Conservation (phyloP, 371 early-diverging fungal genomes). For the Umbelopsis sp. region DNA sequence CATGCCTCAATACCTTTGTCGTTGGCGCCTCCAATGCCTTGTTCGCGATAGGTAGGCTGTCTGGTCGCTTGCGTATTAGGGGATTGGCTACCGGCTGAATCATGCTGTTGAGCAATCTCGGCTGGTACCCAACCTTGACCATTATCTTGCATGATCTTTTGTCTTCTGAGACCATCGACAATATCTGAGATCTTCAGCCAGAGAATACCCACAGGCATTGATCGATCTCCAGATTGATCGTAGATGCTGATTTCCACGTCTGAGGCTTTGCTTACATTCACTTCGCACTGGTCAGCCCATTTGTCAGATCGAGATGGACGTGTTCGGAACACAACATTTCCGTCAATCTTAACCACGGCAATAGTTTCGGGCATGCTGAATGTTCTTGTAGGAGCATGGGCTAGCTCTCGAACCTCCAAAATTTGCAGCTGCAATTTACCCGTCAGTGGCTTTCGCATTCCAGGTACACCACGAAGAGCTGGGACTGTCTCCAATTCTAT, state of each 20-base stretch:
- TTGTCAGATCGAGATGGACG: slow-evolving; percentile 64
- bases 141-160: slow-evolving; percentile 57
- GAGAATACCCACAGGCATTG: slow-evolving; percentile 75
- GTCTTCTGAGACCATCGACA: slow-evolving; percentile 73
- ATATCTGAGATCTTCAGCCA: slow-evolving; percentile 85
- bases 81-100: slow-evolving; percentile 9
- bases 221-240: slow-evolving; percentile 67
- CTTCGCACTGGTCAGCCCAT: slow-evolving; percentile 81
- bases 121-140: slow-evolving; percentile 41
- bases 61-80: slow-evolving; percentile 7
- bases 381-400: slow-evolving; percentile 69
- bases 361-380: slow-evolving; percentile 65
- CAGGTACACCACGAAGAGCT: slow-evolving; percentile 60
- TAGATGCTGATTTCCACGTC: slow-evolving; percentile 89
- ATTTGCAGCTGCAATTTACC: slow-evolving; percentile 74
- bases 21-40: not conserved
- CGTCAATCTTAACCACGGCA: slow-evolving; percentile 84
- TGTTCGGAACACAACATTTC: slow-evolving; percentile 73
- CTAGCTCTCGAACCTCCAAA: slow-evolving; percentile 66
- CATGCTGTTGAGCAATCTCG: slow-evolving; percentile 34
- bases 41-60: slow-evolving; percentile 8
- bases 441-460: slow-evolving; percentile 72
- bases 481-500: slow-evolving; percentile 43
- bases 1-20: slow-evolving; percentile 73
- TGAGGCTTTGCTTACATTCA: slow-evolving; percentile 85